phyloP scores from a whole-genome alignment of 768 basidiomycete genomes.

The Suillus decipiens region DNA sequence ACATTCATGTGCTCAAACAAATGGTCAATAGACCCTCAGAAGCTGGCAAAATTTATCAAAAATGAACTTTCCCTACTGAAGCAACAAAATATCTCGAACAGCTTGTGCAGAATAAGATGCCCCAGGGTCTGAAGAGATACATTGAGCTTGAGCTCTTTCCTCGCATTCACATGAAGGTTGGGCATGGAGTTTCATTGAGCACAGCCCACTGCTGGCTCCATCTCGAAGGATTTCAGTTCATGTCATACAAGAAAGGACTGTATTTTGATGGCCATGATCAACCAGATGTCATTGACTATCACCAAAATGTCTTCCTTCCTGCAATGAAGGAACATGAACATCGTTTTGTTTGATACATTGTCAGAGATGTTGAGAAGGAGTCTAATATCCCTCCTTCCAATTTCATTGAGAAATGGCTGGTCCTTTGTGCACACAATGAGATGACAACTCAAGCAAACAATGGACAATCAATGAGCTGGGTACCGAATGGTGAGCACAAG shows the following conservation, averaged over 20 bases:
- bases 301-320: slow-evolving; percentile 23
- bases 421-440: slow-evolving; percentile 36
- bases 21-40: slow-evolving; percentile 38
- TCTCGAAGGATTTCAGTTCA: slow-evolving; percentile 11
- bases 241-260: slow-evolving; percentile 20
- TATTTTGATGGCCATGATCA: slow-evolving; percentile 25
- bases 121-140: slow-evolving; percentile 33
- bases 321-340: slow-evolving; percentile 23
- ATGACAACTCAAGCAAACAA: slow-evolving; percentile 45
- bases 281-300: slow-evolving; percentile 21
- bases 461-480: slow-evolving; percentile 35
- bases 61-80: slow-evolving; percentile 27
- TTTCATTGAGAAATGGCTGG: slow-evolving; percentile 20
- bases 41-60: slow-evolving; percentile 29
- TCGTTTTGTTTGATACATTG: slow-evolving; percentile 9
- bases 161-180: slow-evolving; percentile 7
- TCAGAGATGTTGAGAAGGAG: slow-evolving; percentile 19
- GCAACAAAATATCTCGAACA: slow-evolving; percentile 32
- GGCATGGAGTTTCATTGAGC: slow-evolving; percentile 28
- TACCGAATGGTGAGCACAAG: slow-evolving; percentile 34
- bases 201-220: slow-evolving; percentile 36
- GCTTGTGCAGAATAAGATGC: slow-evolving; percentile 36
- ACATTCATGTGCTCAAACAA: slow-evolving; percentile 27
- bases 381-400: slow-evolving; percentile 5
- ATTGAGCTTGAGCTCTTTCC: slow-evolving; percentile 26